phyloP scores from a whole-genome alignment of 768 basidiomycete genomes.

The Lyophyllum shimeji region DNA sequence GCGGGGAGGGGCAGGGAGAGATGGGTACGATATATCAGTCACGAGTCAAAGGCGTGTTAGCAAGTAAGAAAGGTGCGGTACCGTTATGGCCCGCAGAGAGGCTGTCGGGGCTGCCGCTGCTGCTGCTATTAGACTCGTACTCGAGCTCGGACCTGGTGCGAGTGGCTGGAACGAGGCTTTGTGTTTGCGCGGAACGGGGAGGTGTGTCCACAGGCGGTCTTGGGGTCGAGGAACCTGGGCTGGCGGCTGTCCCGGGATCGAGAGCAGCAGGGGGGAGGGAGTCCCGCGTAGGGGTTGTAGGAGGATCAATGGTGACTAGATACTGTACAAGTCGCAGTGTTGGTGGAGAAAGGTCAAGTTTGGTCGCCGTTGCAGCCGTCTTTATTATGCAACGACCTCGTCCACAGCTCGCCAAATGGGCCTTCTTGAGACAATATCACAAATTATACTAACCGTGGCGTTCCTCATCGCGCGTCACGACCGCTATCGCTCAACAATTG shows the following conservation, averaged over 20 bases:
- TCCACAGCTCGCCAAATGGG: slow-evolving; percentile 13
- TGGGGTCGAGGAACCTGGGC: slow-evolving; percentile 15
- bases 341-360: slow-evolving; percentile 11
- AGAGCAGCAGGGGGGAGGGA: slow-evolving; percentile 47
- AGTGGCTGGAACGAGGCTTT: slow-evolving; percentile 62
- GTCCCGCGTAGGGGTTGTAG: slow-evolving; percentile 60
- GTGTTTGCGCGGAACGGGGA: slow-evolving; percentile 22
- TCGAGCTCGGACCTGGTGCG: slow-evolving; percentile 65
- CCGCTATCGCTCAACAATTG: neutral
- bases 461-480: neutral
- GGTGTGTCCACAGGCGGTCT: slow-evolving; percentile 8
- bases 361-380: neutral
- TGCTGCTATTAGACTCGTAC: slow-evolving; percentile 32
- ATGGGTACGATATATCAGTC: slow-evolving; percentile 12
- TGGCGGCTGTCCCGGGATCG: slow-evolving; percentile 36
- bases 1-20: neutral
- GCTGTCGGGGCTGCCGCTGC: slow-evolving; percentile 21
- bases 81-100: slow-evolving; percentile 31
- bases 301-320: slow-evolving; percentile 65
- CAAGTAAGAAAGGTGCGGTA: slow-evolving; percentile 23
- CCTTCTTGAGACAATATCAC: slow-evolving; percentile 25
- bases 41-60: slow-evolving; percentile 6
- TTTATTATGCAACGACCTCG: slow-evolving; percentile 18
- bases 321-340: slow-evolving; percentile 10
- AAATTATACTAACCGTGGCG: slow-evolving; percentile 7